Evolutionary conservation across 2,329 filamentous ascomycete species (phyloP), one percentile per base, ranked within the genome.

Genomic region (Beauveria varroae): DNA sequence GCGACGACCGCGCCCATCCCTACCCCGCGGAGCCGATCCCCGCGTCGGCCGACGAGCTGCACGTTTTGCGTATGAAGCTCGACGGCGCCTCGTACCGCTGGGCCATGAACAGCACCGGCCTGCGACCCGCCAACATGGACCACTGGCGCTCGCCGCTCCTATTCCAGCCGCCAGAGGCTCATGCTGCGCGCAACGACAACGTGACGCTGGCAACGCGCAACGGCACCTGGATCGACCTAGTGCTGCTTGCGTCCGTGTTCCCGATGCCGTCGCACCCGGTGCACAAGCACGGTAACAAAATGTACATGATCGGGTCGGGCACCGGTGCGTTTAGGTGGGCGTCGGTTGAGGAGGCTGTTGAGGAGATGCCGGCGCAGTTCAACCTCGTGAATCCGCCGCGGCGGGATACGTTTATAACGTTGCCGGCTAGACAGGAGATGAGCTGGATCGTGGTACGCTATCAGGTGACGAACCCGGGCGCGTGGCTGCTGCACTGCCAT

Each of bases 251-350:
- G 2, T 68, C 70, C n/a, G 68, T 68, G 2, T 70, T 72, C 3
- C 72, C 79, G 7, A 80, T 84, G 66, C 82, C 74, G 0, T 67
- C 72, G 10, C 85, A 88, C 62, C 81, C 83, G 0, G 81, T 88
- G 56, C 85, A 88, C 76, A 86, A 86, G 73, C 85, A 88, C 71
- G 79, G 80, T 52, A 83, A 80, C 66, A 85, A 84, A 68, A 83
- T 81, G 72, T 86, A 78, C 66, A 71, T 79, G 22, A 76, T 88
- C 40, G 85, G 85, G 1, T 62, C 71, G 0, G 85, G 83, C 2
- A 66, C 65, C 0, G 82, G 82, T 0, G 60, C 64, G 1, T 88
- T 82, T 67, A 77, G 73, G 14, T 87, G 80, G 76, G 69, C 68
- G 2, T 78, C 76, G 1, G 80, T 86, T 0, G 79, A 76, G 0